These are phyloP conservation scores for Rhododendron mucronatum DNA, from an alignment of 148 eudicot species.

Conservation along the genomic window DNA sequence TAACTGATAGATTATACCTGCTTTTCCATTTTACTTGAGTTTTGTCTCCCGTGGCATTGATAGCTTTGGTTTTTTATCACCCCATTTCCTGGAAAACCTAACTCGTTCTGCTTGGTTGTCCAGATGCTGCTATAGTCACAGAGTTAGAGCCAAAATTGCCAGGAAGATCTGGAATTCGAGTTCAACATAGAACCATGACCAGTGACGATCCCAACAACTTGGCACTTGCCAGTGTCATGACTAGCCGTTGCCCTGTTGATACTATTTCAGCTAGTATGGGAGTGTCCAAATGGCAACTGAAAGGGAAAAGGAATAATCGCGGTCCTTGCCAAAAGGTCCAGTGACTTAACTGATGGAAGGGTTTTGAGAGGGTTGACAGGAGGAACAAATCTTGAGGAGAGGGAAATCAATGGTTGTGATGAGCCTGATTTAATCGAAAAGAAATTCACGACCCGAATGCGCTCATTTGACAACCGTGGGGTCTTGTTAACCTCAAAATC, in stretches of 20 bases:
- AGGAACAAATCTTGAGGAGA: constrained; percentile 30
- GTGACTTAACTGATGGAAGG: constrained; percentile 21
- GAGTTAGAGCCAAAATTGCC: constrained; percentile 46
- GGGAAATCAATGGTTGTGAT: constrained; percentile 37
- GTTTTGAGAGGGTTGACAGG: constrained; percentile 19
- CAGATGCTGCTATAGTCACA: constrained; percentile 53
- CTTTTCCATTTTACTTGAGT: neutral
- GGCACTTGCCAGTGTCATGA: constrained; percentile 26
- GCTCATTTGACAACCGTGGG: constrained; percentile 35
- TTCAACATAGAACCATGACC: constrained; percentile 55
- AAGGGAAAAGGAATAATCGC: constrained; percentile 79
- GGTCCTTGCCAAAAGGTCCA: constrained; percentile 45
- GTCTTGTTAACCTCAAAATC: constrained; percentile 25
- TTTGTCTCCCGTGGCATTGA: neutral
- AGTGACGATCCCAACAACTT: constrained; percentile 51
- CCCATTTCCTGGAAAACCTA: neutral
- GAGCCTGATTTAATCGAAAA: constrained; percentile 44
- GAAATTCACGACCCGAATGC: constrained; percentile 26
- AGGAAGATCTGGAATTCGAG: constrained; percentile 41
- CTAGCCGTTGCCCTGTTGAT: constrained; percentile 38
- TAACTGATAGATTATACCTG: neutral
- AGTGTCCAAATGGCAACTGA: constrained; percentile 78
- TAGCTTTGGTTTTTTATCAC: neutral
- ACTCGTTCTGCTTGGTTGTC: constrained; percentile 24
- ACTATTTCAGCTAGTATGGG: constrained; percentile 35